Evolutionary conservation across 2,329 filamentous ascomycete species (phyloP), one percentile per base, ranked within the genome.

Genomic region (Diaporthe sp.): DNA sequence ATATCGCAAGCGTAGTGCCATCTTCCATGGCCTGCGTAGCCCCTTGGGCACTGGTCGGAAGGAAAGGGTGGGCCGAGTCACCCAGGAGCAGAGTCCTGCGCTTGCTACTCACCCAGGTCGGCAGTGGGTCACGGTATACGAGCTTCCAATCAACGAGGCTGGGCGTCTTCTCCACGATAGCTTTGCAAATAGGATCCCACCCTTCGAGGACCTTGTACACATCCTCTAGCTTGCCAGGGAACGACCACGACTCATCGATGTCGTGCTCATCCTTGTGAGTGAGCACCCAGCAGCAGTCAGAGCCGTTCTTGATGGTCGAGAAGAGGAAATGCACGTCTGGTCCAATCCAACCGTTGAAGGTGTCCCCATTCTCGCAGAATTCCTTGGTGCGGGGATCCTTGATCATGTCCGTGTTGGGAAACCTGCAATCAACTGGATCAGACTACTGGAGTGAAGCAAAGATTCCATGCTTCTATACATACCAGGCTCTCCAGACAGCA

Each of bases 331-430:
- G 88, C 66, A 88, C 86, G 76, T 90, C 87, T 3, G 88, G 87
- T 2, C 89, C 88, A 71, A 90, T 87, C 89, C 86, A 88, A 35
- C 89, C 89, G 71, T 89, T 89, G 81, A 91, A 90, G 0, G 88
- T 89, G 79, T 91, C 89, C 44, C 88, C 89, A 73, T 90, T 84
- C 44, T 82, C 84, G 76, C 88, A 90, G 72, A 90, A 89, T 47
- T 89, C 84, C 42, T 85, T 86, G 2, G 88, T 90, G 30, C 84
- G 80, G 1, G 88, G 86, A 76, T 90, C 88, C 13, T 81, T 81
- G 27, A 90, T 83, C 85, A 88, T 87, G 71, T 88, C 85, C 47
- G 86, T 85, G 75, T 88, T 88, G 17, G 83, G 77, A 76, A 87
- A 87, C 85, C 85, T 75, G n/a, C 3, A 10, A 6, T 13, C 12